These are phyloP conservation scores for Hylodesmum podocarpum DNA, from an alignment of 306 rosid species.

Conservation along the genomic window DNA sequence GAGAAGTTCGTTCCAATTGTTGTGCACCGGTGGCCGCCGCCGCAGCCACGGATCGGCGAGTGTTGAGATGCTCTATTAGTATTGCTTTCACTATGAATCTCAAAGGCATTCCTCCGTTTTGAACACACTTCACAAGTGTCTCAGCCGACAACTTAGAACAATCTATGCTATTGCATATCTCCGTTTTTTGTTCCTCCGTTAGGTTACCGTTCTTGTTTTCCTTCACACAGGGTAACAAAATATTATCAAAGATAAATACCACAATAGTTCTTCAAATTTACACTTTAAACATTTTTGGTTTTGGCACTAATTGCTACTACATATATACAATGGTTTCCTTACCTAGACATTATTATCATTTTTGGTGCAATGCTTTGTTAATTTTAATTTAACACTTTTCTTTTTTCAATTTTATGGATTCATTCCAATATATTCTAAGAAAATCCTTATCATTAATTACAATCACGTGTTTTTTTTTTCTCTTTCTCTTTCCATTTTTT, in stretches of 20 bases:
- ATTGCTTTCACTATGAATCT: slow-evolving; percentile 78
- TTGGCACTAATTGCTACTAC: neutral
- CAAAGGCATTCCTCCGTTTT: slow-evolving; percentile 77
- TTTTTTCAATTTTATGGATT: no score
- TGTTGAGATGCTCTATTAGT: slow-evolving; percentile 78
- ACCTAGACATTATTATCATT: no score
- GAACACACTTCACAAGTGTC: slow-evolving; percentile 59
- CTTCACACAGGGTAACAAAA: slow-evolving; percentile 29
- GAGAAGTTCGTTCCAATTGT: slow-evolving; percentile 28
- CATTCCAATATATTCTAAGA: no score
- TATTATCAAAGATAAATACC: no score
- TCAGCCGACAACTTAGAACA: slow-evolving; percentile 64
- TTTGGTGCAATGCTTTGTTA: no score
- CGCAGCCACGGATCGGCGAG: slow-evolving; percentile 54
- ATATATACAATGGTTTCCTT: no score
- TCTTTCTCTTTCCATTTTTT: no score
- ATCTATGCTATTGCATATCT: slow-evolving; percentile 66
- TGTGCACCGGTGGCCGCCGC: neutral
- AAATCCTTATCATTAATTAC: neutral
- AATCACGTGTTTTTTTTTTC: no score
- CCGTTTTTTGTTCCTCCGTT: slow-evolving; percentile 59
- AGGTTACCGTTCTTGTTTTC: slow-evolving; percentile 49
- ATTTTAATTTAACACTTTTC: no score
- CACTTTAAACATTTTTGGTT: no score
- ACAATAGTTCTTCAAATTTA: no score